phyloP scores from a whole-genome alignment of 106 monocot genomes.

The Iris macrosiphon region DNA sequence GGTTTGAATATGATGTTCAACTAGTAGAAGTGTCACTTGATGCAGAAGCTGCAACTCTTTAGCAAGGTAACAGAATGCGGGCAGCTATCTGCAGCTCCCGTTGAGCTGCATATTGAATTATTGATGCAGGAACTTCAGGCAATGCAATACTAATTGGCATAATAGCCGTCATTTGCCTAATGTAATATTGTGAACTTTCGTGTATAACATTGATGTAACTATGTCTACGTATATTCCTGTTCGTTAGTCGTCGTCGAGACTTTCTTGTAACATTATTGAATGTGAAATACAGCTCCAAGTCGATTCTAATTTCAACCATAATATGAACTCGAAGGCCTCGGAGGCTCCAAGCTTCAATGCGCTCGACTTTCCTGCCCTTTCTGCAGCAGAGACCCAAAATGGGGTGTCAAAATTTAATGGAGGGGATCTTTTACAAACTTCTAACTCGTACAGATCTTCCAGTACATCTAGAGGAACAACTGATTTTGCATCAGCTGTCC shows the following conservation, averaged over 20 bases:
- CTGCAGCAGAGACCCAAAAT: slow-evolving; percentile 32
- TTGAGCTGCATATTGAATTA: not conserved
- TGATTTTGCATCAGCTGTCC: slow-evolving; percentile 58
- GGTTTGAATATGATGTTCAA: no score
- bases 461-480: slow-evolving; percentile 24
- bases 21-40: no score
- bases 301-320: slow-evolving; percentile 48
- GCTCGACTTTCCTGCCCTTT: slow-evolving; percentile 48
- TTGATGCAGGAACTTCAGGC: no score
- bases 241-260: no score
- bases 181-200: no score
- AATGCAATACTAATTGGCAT: not conserved
- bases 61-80: no score
- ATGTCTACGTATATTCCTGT: not conserved
- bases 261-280: not conserved
- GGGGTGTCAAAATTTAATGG: slow-evolving; percentile 21
- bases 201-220: no score
- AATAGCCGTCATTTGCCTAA: not conserved
- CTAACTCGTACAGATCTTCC: slow-evolving; percentile 32
- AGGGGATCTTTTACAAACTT: slow-evolving; percentile 25
- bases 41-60: no score
- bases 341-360: slow-evolving; percentile 35
- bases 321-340: slow-evolving; percentile 34
- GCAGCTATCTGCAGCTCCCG: not conserved
- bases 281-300: slow-evolving; percentile 50